phyloP scores from a whole-genome alignment of 306 rosid genomes.

The Medicago ruthenica region DNA sequence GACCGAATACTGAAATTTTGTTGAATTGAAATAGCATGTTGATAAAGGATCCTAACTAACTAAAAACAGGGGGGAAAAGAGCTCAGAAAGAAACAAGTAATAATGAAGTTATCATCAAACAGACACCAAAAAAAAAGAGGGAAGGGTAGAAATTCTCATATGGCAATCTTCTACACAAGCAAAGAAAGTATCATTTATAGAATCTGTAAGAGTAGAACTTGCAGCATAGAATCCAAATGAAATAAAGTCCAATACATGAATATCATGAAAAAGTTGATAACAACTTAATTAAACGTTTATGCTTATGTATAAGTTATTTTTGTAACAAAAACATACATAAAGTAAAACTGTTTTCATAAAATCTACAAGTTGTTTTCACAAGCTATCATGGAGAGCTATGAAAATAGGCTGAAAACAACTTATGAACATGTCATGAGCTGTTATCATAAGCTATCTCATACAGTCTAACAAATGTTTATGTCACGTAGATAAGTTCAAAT shows the following conservation, averaged over 20 bases:
- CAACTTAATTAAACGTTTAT: too few species aligned
- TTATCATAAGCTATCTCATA: neutral
- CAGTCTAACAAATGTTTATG: neutral
- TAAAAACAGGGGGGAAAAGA: constrained; percentile 53
- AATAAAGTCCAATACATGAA: neutral
- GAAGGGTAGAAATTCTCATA: constrained; percentile 3
- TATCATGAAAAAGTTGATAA: neutral
- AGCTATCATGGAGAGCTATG: neutral
- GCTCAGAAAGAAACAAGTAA: constrained; percentile 45
- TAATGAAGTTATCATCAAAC: constrained; percentile 46
- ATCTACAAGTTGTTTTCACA: neutral
- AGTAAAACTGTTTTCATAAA: neutral
- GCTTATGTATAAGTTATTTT: neutral
- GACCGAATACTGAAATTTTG: constrained; percentile 57
- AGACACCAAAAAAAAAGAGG: constrained; percentile 9
- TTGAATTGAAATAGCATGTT: constrained; percentile 46
- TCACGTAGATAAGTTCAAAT: too few species aligned
- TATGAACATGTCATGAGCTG: neutral
- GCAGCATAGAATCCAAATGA: constrained; percentile 21
- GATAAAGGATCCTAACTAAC: constrained; percentile 53
- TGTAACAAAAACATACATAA: neutral
- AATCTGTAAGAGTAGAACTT: constrained; percentile 32
- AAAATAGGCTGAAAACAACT: neutral
- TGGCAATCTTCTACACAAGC: constrained; percentile 37
- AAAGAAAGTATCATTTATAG: constrained; percentile 40